Conservation (phyloP, 768 basidiomycete genomes). For the Panellus pusillus region DNA sequence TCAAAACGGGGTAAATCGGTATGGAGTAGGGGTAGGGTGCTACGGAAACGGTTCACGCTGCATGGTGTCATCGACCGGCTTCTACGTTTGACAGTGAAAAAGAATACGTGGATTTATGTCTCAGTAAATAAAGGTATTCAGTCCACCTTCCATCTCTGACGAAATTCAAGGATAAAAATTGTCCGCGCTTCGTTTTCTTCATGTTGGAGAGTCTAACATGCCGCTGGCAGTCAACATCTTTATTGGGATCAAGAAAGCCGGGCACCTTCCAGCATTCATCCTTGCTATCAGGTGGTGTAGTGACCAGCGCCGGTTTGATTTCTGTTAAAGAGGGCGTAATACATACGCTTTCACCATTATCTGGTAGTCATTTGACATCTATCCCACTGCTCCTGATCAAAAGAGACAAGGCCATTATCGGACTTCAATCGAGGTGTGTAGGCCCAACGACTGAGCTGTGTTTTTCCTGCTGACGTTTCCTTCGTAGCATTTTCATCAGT, state of each 20-base stretch:
- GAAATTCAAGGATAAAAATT: slow-evolving; percentile 47
- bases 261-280: slow-evolving; percentile 63
- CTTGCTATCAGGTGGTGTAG: slow-evolving; percentile 55
- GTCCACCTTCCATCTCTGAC: neutral
- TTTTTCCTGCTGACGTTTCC: neutral
- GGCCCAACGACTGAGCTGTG: neutral
- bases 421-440: slow-evolving; percentile 53
- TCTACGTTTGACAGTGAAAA: slow-evolving; percentile 55
- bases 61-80: slow-evolving; percentile 53
- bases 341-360: slow-evolving; percentile 60
- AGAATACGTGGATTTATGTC: slow-evolving; percentile 72
- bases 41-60: slow-evolving; percentile 48
- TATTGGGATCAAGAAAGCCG: slow-evolving; percentile 62
- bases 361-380: slow-evolving; percentile 27
- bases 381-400: no score
- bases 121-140: slow-evolving; percentile 38
- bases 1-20: slow-evolving; percentile 29
- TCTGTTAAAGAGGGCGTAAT: slow-evolving; percentile 62
- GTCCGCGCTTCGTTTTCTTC: slow-evolving; percentile 34
- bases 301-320: slow-evolving; percentile 67
- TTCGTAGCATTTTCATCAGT: slow-evolving; percentile 56
- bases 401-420: slow-evolving; percentile 51
- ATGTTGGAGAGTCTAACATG: neutral
- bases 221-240: slow-evolving; percentile 53
- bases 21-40: slow-evolving; percentile 37